Base-by-base conservation (phyloP, 768 basidiomycete genomes). In the Suillus subalutaceus region DNA sequence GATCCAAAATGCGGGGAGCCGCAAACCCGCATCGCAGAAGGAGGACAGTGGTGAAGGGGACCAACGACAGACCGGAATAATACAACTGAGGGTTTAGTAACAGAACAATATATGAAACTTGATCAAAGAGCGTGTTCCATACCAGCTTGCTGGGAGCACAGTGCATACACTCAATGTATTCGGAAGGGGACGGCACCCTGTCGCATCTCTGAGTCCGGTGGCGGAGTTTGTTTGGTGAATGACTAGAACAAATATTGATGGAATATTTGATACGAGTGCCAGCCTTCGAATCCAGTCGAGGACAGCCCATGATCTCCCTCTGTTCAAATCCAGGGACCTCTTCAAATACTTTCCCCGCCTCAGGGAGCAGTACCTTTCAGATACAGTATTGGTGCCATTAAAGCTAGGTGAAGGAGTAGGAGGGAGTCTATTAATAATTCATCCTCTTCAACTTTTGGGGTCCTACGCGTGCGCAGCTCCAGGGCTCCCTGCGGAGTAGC, bases 51-150 rank as follows among this genome's bases (percentile, higher is more conserved):
- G 74, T 13, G 44, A 75, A 69, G 62, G 74, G 72, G 18, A 37
- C 75, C 26, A 59, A 74, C 66, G 50, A 73, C 65, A 66, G 70
- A 66, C 57, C 69, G 71, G 73, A 77, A 76, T 66, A 75, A 70
- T 72, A 75, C 74, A 62, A 48, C 63, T 55, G 38, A 57, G 63
- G 15, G 61, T 62, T 32, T 67, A 67, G 67, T 68, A 63, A 56
- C 68, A n/a, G 68, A 69, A 63, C 68, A n/a, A 35, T 69, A 66
- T 23, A 59, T 40, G 18, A 57, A 57, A 40, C 62, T 63, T 66
- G 57, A 64, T 69, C 67, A 38, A 66, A 69, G 48, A 56, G 65
- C 64, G 65, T 64, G 58, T 26, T 52, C 50, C 23, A 52, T 52
- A 8, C 15, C 50, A 7, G 23, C 7, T 26, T 26, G 50, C 3